Conservation (phyloP, 306 rosid species). For the Casuarina glauca region DNA sequence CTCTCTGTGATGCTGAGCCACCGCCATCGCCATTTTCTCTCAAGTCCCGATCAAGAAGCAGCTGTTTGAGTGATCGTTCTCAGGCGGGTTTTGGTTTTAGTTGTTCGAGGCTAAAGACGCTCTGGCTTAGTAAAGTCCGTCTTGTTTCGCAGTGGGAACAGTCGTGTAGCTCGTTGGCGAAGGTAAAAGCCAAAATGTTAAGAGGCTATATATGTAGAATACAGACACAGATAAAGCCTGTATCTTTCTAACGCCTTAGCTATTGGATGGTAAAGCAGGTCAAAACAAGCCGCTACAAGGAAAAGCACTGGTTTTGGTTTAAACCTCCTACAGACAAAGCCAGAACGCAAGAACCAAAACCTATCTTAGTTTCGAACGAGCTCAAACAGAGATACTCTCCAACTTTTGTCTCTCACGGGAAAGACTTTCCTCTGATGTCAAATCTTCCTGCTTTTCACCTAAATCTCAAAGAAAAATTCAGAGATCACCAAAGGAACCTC, state of each 20-base stretch:
- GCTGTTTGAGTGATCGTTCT: not conserved
- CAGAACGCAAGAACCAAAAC: constrained; percentile 16
- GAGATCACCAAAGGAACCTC: not conserved
- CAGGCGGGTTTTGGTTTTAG: constrained; percentile 14
- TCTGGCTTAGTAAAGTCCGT: constrained; percentile 41
- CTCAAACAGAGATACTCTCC: not conserved
- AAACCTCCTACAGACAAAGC: constrained; percentile 18
- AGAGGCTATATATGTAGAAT: constrained; percentile 11
- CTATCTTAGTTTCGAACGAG: not conserved
- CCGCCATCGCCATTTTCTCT: constrained; percentile 74
- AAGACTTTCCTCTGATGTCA: not conserved
- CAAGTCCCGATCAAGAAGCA: constrained; percentile 18
- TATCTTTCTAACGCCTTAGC: constrained; percentile 18
- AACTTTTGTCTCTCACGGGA: too few species aligned
- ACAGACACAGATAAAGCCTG: constrained; percentile 23
- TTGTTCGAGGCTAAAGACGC: constrained; percentile 22
- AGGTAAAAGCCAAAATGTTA: constrained; percentile 29
- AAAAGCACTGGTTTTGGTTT: not conserved
- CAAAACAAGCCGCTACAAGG: constrained; percentile 15
- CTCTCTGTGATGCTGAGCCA: constrained; percentile 85
- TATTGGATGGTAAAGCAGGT: constrained; percentile 22
- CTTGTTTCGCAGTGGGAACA: constrained; percentile 13
- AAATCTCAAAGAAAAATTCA: not conserved
- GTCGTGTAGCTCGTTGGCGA: constrained; percentile 26
- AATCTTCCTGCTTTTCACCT: not conserved